Evolutionary conservation across 2,329 filamentous ascomycete genomes (phyloP).

Genomic region (Epichloe scottii): DNA sequence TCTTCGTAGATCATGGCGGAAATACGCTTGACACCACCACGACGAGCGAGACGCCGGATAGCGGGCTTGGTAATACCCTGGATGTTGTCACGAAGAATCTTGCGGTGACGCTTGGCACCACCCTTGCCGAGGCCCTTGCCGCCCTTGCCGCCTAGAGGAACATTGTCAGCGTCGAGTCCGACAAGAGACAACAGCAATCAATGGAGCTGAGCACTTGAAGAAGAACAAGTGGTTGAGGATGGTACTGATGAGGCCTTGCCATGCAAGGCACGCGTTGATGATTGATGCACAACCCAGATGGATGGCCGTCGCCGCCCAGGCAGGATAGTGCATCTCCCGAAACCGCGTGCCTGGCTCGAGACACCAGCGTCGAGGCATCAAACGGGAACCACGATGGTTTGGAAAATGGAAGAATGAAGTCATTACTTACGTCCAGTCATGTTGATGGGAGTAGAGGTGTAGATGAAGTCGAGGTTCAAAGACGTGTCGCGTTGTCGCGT

Average conservation of each 20-base stretch:
- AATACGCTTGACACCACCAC: slow-evolving; percentile 99
- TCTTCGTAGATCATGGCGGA: slow-evolving; percentile 85
- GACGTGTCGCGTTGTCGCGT: slow-evolving; percentile 9
- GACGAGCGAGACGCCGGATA: slow-evolving; percentile 94
- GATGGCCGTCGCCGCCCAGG: not conserved
- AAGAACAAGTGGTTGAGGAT: not conserved
- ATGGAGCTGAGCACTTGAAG: too few relatives aligned
- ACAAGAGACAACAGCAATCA: not conserved
- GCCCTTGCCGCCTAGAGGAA: slow-evolving; percentile 67
- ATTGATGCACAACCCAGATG: not conserved
- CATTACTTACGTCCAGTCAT: slow-evolving; percentile 61
- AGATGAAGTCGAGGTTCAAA: not conserved
- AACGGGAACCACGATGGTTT: too few relatives aligned
- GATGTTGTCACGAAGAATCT: slow-evolving; percentile 99
- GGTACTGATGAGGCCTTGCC: not conserved
- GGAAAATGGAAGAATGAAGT: slow-evolving; percentile 4
- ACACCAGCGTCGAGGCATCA: too few relatives aligned
- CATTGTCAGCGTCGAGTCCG: slow-evolving; percentile 29
- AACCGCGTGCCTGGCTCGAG: too few relatives aligned
- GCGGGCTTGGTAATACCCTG: slow-evolving; percentile 98
- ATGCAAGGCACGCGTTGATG: not conserved
- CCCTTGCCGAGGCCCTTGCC: slow-evolving; percentile 98
- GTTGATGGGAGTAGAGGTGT: slow-evolving; percentile 29
- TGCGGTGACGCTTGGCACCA: slow-evolving; percentile 96
- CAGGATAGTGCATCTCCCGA: too few relatives aligned